Base-by-base conservation (phyloP, 1,139 yeast genomes). In the Blastobotrys arbuscula region DNA sequence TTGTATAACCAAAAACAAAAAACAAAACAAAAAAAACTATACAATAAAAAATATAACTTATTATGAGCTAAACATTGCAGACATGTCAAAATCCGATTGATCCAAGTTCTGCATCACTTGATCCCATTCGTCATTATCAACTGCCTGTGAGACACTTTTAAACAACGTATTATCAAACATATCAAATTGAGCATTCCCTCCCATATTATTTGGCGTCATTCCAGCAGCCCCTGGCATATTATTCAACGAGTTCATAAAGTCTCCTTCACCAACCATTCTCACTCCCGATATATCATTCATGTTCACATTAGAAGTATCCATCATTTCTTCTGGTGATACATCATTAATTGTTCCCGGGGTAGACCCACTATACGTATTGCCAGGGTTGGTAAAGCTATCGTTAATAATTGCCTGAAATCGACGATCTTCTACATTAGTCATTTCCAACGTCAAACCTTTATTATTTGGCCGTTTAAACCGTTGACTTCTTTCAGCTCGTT, bases 71-170 rank as follows among this genome's bases (percentile, higher is more conserved):
- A 40, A 34, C 39, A 39, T 39, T n/a, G n/a, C n/a, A n/a, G 31
- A 20, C 26, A 35, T 15, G 18, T 45, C 44, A 26, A 41, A 26
- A 23, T 45, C 48, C 8, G 23, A 12, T 16, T 37, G 42, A 13
- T 33, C 59, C 37, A 56, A 39, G 19, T 50, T 51, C 35, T 49
- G 51, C 58, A 58, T 54, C 38, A 59, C 50, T n/a, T 49, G 47
- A 31, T 59, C 61, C 61, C 61, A 58, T 38, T 58, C 59, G 19
- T 57, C 61, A 15, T 43, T 34, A 12, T 58, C 59, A 2, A 58
- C 57, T 10, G 55, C 47, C n/a, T 46, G 45, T 3, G 47, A 38
- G n/a, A 42, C 48, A 16, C 41, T 40, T 35, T 42, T 42, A 13
- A 45, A 33, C 23, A 49, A 33, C 15, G 39, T 35, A 10, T 39